These are phyloP conservation scores for Russula sp. DNA, from an alignment of 768 basidiomycete species.

Conservation along the genomic window DNA sequence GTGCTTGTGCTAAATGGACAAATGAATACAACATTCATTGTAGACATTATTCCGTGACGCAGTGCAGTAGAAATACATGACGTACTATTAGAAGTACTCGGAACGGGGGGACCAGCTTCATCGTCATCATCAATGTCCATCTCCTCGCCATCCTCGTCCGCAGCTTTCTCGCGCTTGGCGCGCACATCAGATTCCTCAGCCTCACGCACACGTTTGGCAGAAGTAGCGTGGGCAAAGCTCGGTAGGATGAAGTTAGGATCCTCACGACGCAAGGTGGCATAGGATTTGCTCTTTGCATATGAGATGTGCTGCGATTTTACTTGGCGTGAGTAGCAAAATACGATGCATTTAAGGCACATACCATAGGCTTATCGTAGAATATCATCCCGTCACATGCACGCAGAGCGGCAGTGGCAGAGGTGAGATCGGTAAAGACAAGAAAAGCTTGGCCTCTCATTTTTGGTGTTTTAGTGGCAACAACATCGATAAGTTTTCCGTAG, in stretches of 20 bases:
- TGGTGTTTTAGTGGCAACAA: conserved; percentile 79
- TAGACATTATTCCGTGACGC: conserved; percentile 9
- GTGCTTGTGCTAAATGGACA: conserved; percentile 43
- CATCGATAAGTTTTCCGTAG: conserved; percentile 90
- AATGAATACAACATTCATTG: conserved; percentile 24
- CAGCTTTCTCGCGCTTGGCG: conserved; percentile 52
- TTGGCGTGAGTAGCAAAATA: conserved; percentile 17
- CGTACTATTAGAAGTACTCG: conserved; percentile 42
- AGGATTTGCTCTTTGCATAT: conserved; percentile 87
- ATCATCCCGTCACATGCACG: conserved; percentile 88
- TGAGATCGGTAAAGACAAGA: conserved; percentile 89
- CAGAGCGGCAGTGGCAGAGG: conserved; percentile 87
- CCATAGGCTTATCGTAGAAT: conserved; percentile 90
- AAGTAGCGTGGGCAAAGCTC: conserved; percentile 53
- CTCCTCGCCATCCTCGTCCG: conserved; percentile 70
- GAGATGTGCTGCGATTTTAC: conserved; percentile 61
- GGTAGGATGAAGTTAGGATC: conserved; percentile 80
- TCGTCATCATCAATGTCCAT: conserved; percentile 96
- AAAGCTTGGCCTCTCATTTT: conserved; percentile 95
- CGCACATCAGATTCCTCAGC: conserved; percentile 47
- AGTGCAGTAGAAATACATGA: conserved; percentile 24
- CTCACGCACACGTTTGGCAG: conserved; percentile 58
- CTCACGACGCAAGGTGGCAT: conserved; percentile 72
- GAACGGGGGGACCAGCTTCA: conserved; percentile 34
- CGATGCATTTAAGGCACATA: conserved; percentile 38